phyloP scores from a whole-genome alignment of 1,284 basidiomycete genomes.

The Uromyces viciae-fabae region DNA sequence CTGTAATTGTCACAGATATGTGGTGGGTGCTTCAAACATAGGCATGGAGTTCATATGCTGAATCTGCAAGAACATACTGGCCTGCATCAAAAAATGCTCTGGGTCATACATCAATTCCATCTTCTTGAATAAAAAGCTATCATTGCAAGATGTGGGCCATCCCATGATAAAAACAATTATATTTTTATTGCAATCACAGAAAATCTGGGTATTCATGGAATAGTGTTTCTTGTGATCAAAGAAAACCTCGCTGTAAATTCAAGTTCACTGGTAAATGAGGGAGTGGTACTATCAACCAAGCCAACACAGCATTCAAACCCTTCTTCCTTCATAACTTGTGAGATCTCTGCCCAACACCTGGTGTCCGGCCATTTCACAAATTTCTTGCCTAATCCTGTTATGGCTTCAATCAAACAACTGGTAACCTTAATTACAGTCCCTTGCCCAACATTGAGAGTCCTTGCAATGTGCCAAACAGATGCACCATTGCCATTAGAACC shows the following conservation, averaged over 20 bases:
- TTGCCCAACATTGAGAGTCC: background rate
- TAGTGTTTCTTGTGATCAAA: background rate
- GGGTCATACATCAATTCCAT: too few species aligned
- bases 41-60: too few species aligned
- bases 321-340: background rate
- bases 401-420: background rate
- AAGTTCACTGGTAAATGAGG: background rate
- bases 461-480: background rate
- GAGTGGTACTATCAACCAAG: background rate
- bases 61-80: too few species aligned
- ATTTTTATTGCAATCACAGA: background rate
- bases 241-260: background rate
- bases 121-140: too few species aligned
- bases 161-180: background rate
- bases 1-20: too few species aligned
- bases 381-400: background rate
- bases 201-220: background rate
- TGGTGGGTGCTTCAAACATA: too few species aligned
- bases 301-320: background rate
- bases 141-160: background rate
- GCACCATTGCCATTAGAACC: background rate
- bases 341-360: background rate
- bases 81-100: too few species aligned
- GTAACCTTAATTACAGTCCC: background rate
- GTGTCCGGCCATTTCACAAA: background rate